phyloP scores from a whole-genome alignment of 371 early-diverging fungal genomes.

The Mortierella polycephala region DNA sequence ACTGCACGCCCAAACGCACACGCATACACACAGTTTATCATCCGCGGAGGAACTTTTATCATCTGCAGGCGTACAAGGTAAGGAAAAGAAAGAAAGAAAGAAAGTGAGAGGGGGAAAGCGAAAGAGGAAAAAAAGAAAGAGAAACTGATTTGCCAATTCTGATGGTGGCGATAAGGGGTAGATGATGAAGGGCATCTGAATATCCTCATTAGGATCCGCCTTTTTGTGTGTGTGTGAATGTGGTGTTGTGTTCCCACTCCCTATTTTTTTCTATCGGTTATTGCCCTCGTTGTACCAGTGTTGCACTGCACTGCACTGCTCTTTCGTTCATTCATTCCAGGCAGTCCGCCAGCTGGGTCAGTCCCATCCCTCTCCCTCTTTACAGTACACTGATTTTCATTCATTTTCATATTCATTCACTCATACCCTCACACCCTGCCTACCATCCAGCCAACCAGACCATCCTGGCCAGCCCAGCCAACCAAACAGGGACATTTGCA shows the following conservation, averaged over 20 bases:
- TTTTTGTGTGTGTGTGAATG: no score
- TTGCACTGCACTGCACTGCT: background rate
- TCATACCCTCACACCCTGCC: background rate
- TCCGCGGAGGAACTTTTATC: background rate
- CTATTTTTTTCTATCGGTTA: no score
- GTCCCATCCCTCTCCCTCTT: background rate
- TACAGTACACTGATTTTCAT: background rate
- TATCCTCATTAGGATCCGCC: no score
- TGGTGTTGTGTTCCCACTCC: no score
- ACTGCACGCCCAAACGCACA: background rate
- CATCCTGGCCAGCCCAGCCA: background rate
- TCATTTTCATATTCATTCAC: background rate
- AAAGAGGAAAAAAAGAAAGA: slow-evolving; percentile 1
- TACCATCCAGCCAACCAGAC: background rate
- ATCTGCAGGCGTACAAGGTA: background rate
- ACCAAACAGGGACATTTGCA: no score
- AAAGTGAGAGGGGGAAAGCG: slow-evolving; percentile 5
- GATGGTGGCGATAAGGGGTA: background rate
- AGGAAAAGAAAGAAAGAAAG: background rate
- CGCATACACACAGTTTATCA: no score
- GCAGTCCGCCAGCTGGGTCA: no score
- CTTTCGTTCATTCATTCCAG: background rate
- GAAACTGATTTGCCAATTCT: background rate
- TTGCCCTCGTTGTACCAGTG: no score
- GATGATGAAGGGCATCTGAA: background rate